A percentile compares a stretch with the other conserved stretches of the same genome.
Conservation (phyloP, 805 yeast genomes). For the Ogataea pilisensis region DNA sequence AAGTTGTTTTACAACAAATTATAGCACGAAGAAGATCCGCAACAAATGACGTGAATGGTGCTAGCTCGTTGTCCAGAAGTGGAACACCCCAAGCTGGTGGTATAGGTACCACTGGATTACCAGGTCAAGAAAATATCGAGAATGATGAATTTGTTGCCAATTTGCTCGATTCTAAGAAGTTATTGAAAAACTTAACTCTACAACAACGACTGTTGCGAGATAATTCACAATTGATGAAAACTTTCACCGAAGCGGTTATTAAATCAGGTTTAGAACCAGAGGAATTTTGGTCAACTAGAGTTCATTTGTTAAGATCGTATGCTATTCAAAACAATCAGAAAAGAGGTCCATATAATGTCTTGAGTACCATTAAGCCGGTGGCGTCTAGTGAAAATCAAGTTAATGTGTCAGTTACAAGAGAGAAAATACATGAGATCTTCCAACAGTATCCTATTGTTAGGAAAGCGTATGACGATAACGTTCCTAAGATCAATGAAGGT, state of each 20-base stretch:
- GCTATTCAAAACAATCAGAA: conserved; percentile 83
- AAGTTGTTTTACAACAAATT: conserved; percentile 61
- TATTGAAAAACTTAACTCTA: conserved; percentile 66
- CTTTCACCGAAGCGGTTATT: conserved; percentile 86
- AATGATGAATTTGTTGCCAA: conserved; percentile 29
- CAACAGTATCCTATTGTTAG: conserved; percentile 90
- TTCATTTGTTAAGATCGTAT: conserved; percentile 75
- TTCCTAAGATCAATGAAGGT: conserved; percentile 83
- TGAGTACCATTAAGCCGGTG: conserved; percentile 90
- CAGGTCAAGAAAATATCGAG: conserved; percentile 10
- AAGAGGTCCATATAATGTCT: conserved; percentile 88
- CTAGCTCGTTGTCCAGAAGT: conserved; percentile 20
- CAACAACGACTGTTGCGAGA: conserved; percentile 76
- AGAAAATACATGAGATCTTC: conserved; percentile 83
- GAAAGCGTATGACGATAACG: conserved; percentile 84
- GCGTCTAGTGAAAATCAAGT: conserved; percentile 92
- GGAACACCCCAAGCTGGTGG: conserved; percentile 7
- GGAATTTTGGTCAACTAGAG: conserved; percentile 83
- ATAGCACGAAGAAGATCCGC: conserved; percentile 59
- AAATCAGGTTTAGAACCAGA: conserved; percentile 68
- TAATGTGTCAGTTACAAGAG: conserved; percentile 87
- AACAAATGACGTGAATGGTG: conserved; percentile 21
- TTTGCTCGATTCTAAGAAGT: conserved; percentile 49
- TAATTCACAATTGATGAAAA: conserved; percentile 62
- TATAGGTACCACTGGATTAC: conserved; percentile 12